Base-by-base conservation (phyloP, 1,284 basidiomycete species). In the Microstroma glucosiphilum region DNA sequence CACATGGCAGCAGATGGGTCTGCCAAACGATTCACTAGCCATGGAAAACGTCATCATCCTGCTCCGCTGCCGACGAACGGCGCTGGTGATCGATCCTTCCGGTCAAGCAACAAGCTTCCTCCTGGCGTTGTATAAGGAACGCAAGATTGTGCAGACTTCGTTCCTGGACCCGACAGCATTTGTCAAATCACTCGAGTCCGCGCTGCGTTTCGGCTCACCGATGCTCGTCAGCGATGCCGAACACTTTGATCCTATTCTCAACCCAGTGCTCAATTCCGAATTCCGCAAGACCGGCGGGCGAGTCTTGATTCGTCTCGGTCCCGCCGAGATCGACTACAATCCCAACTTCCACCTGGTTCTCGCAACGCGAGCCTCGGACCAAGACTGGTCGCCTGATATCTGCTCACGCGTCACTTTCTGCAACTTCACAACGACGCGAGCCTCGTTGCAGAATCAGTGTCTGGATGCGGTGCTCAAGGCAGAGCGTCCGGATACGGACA, bases 361-460 rank as follows among this genome's bases (percentile, higher is more conserved):
- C 57, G 91, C 96, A 1, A 99, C 96, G 8, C 85, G 94, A 25
- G 93, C 98, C 80, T 93, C 96, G 0, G 94, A 92, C 0, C 89
- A 96, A 67, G 92, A 96, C 75, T 96, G 98, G 81, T 91, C 94
- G 21, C 92, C 96, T 1, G 94, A 98, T 79, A 92, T 99, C 67
- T 98, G 94, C 84, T 96, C 92, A 82, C 87, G 96, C 64, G 96
- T 98, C 42, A 96, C 94, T 0, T 96, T 99, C 77, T 94, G 98
- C 83, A 99, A 99, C 83, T 99, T 99, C 81, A 98, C 94, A 17
- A 98, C 98, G 91, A 99, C 96, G 0, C 86, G 93, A 64, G 92
- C 92, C 80, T 96, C 92, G 84, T 84, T 99, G 42, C 94, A 98
- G 80, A 96, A 92, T 68, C 96, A 98, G 80, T 96, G 93, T 0